Evolutionary conservation across 208 protist species (phyloP).

Genomic region (Angomonas deanei): DNA sequence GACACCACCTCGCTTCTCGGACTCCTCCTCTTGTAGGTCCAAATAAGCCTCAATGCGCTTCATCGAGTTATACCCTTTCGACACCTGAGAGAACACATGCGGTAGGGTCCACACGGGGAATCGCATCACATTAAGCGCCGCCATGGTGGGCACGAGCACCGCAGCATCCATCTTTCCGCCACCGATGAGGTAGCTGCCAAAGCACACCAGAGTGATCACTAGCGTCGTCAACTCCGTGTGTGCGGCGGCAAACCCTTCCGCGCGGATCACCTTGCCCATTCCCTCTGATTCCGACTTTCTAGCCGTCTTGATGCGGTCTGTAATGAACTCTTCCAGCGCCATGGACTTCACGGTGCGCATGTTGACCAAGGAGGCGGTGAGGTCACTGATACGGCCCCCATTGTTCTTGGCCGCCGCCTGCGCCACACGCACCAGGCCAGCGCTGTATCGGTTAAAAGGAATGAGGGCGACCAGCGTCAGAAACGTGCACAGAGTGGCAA

Average conservation of each 20-base stretch:
- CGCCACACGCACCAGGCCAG: slow-evolving; percentile 37
- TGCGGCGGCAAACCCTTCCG: slow-evolving; percentile 38
- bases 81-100: slow-evolving; percentile 49
- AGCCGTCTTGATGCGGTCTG: slow-evolving; percentile 28
- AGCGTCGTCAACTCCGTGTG: slow-evolving; percentile 57
- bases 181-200: slow-evolving; percentile 46
- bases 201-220: slow-evolving; percentile 57
- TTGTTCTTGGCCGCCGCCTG: slow-evolving; percentile 46
- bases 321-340: slow-evolving; percentile 43
- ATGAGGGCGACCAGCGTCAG: slow-evolving; percentile 37
- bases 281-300: slow-evolving; percentile 41
- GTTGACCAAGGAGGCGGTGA: slow-evolving; percentile 42
- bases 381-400: slow-evolving; percentile 45
- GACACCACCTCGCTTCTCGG: not conserved
- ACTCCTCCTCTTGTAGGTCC: slow-evolving; percentile 3
- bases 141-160: slow-evolving; percentile 67
- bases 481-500: slow-evolving; percentile 52
- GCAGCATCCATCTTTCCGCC: slow-evolving; percentile 50
- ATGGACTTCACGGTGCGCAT: slow-evolving; percentile 79
- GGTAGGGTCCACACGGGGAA: slow-evolving; percentile 63
- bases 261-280: slow-evolving; percentile 23
- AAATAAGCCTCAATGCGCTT: slow-evolving; percentile 59
- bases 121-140: slow-evolving; percentile 64
- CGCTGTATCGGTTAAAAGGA: slow-evolving; percentile 47
- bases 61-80: slow-evolving; percentile 46